Evolutionary conservation across 2,329 filamentous ascomycete species (phyloP), one percentile per base, ranked within the genome.

Genomic region (Ophiocordyceps camponoti-saundersi): DNA sequence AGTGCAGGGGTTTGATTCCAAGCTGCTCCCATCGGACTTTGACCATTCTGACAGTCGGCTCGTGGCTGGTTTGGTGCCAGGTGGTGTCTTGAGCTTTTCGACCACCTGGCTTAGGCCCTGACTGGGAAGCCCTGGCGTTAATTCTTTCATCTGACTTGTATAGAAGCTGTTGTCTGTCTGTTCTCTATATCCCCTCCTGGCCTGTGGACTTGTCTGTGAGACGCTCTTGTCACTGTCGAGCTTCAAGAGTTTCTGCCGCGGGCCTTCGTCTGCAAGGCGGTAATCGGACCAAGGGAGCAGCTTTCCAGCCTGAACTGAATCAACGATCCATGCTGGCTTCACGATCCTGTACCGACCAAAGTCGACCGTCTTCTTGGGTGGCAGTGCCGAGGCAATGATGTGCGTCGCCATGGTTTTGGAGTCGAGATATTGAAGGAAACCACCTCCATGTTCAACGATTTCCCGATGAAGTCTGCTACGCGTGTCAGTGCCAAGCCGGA

Each of bases 341-440:
- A 95, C 92, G 36, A 98, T 85, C 43, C 90, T 79, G 62, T 96
- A 95, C 52, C 77, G 79, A 47, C 72, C 75, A 58, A 94, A 95
- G 53, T 98, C 92, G 47, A 90, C 77, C 26, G 79, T 79, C 63
- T 98, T 98, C 66, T 95, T 96, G 0, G 87, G 89, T 0, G 92
- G 92, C 21, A 98, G 68, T 46, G 78, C 82, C 46, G 87, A 90
- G 3, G 90, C 89, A 55, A 98, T 88, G 53, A 98, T 95, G 60
- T 98, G 90, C 1, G 93, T 98, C 0, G 88, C 90, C 60, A 84
- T 82, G 1, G 90, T 96, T 67, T 98, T 98, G 36, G 81, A 84
- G 61, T 95, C 89, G 12, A 98, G 69, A 57, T 96, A 96, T 61
- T 98, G 92, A 50, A 95, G 73, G 55, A 95, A 96, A 0, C 84